phyloP scores from a whole-genome alignment of 108 stramenopile genomes.

The Pinguiococcus pyrenoidosus region DNA sequence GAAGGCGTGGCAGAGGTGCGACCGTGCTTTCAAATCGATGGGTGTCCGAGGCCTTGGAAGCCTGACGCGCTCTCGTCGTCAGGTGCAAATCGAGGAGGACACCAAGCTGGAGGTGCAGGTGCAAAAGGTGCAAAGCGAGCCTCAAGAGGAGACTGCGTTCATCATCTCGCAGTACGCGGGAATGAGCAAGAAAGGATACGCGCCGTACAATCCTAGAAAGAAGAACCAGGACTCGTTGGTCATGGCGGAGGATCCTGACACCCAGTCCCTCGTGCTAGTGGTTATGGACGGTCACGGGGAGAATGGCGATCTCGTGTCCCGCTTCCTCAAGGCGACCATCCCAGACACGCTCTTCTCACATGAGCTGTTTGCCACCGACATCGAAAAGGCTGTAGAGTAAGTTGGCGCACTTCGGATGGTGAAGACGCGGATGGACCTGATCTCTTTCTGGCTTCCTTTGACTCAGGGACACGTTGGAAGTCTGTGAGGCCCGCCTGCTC shows the following conservation, averaged over 20 bases:
- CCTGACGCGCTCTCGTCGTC: no score
- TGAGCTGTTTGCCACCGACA: conserved; percentile 57
- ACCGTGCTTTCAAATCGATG: no score
- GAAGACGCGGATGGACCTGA: conserved; percentile 68
- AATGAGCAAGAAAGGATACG: conserved; percentile 87
- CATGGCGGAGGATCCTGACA: conserved; percentile 82
- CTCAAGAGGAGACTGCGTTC: no score
- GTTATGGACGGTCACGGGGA: conserved; percentile 97
- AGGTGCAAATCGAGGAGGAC: no score
- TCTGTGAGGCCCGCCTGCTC: background rate
- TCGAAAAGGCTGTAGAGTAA: conserved; percentile 57
- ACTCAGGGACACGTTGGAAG: background rate
- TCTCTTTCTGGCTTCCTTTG: no score
- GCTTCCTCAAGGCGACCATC: conserved; percentile 69
- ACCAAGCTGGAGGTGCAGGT: no score
- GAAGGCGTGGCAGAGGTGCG: background rate
- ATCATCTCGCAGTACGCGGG: no score
- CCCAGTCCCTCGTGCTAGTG: conserved; percentile 72
- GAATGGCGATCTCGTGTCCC: conserved; percentile 85
- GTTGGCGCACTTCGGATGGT: conserved; percentile 63
- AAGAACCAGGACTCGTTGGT: conserved; percentile 95
- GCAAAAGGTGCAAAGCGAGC: no score
- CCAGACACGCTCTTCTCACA: conserved; percentile 66
- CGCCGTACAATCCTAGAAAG: conserved; percentile 95
- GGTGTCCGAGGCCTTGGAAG: no score